phyloP scores from a whole-genome alignment of 2,329 filamentous ascomycete species.

The Trichoderma citrinoviride region DNA sequence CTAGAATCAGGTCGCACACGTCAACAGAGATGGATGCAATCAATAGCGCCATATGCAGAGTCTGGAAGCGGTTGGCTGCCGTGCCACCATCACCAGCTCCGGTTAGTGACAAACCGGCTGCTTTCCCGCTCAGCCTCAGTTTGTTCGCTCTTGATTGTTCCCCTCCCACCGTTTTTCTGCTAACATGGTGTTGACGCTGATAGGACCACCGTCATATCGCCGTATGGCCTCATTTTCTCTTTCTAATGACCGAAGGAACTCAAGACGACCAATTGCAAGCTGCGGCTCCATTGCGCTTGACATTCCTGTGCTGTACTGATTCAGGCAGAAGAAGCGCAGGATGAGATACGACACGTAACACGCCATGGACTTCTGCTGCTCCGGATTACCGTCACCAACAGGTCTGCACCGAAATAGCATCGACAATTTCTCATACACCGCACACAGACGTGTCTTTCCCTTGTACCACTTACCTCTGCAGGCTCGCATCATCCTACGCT shows the following conservation, averaged over 20 bases:
- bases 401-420: not conserved
- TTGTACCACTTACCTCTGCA: not conserved
- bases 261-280: no score
- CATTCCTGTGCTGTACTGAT: no score
- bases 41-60: slow-evolving; percentile 1
- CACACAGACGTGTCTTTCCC: not conserved
- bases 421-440: not conserved
- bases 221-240: no score
- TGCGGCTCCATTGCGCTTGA: no score
- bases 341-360: slow-evolving; percentile 11
- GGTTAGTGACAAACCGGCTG: slow-evolving; percentile 13
- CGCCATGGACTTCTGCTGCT: not conserved
- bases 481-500: no score
- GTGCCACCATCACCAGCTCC: slow-evolving; percentile 1
- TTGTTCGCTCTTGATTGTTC: no score
- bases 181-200: not conserved
- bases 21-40: not conserved
- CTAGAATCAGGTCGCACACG: slow-evolving; percentile 2
- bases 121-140: slow-evolving; percentile 8
- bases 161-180: not conserved
- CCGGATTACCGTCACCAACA: not conserved
- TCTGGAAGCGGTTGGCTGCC: slow-evolving; percentile 8
- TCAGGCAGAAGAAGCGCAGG: no score
- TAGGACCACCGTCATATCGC: not conserved
- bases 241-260: no score